Evolutionary conservation across 179 eudicot species (phyloP).

Genomic region (Beta macrorhiza): DNA sequence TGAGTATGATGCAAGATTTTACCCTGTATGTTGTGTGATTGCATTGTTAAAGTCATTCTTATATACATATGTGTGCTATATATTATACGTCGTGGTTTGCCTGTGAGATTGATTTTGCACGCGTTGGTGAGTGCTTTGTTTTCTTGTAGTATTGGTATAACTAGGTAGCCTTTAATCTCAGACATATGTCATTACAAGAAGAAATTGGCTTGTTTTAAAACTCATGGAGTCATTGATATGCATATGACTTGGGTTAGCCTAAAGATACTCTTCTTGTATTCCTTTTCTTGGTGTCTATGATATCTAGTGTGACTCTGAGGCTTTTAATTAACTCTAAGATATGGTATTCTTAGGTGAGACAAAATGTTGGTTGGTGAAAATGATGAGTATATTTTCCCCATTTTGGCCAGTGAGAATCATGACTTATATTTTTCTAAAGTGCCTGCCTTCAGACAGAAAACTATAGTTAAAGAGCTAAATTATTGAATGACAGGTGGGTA

Average conservation of each 20-base stretch:
- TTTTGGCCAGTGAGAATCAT: not conserved
- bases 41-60: not conserved
- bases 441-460: not conserved
- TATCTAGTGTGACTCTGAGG: not conserved
- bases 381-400: no score
- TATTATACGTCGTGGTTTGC: not conserved
- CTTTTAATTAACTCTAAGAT: no score
- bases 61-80: not conserved
- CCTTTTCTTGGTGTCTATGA: not conserved
- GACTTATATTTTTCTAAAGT: not conserved
- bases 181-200: not conserved
- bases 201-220: not conserved
- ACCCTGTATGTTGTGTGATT: not conserved
- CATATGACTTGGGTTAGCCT: not conserved
- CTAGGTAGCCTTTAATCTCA: not conserved
- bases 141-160: not conserved
- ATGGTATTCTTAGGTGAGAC: not conserved
- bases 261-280: not conserved
- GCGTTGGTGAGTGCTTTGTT: not conserved
- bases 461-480: not conserved
- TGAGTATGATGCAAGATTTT: not conserved
- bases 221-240: not conserved
- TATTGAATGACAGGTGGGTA: not conserved
- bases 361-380: not conserved
- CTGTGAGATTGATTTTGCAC: not conserved